Evolutionary conservation across 2,329 filamentous ascomycete species (phyloP).

Genomic region (Alternaria sp.): DNA sequence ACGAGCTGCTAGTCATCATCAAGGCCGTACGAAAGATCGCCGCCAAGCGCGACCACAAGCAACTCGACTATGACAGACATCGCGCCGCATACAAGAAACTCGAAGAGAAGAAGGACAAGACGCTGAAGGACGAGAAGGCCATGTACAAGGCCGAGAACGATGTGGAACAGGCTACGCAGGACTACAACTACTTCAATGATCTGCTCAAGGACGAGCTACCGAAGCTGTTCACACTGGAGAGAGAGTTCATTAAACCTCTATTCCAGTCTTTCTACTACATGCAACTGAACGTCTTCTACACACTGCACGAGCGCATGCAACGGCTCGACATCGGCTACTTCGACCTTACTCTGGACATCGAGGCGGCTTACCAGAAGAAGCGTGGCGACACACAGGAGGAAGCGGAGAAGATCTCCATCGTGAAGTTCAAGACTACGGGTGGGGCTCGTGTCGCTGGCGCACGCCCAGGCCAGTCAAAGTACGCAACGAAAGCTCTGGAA

Average conservation of each 20-base stretch:
- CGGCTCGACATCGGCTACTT: constrained; percentile 97
- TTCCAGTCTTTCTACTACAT: constrained; percentile 99
- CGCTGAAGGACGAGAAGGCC: constrained; percentile 94
- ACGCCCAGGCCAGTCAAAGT: constrained; percentile 43
- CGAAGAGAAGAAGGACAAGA: constrained; percentile 97
- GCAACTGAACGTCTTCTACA: constrained; percentile 99
- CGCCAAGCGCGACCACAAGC: constrained; percentile 93
- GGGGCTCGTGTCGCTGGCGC: constrained; percentile 52
- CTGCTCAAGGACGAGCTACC: constrained; percentile 95
- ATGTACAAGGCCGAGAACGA: constrained; percentile 95
- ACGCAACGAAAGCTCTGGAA: constrained; percentile 49
- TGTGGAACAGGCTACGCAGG: constrained; percentile 87
- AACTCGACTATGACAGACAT: constrained; percentile 93
- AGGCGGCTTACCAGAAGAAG: constrained; percentile 89
- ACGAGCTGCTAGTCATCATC: constrained; percentile 92
- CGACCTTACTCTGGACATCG: constrained; percentile 86
- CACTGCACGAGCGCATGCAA: constrained; percentile 97
- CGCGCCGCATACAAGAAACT: constrained; percentile 85
- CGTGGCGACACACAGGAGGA: constrained; percentile 85
- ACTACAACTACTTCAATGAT: constrained; percentile 98
- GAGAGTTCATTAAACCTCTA: constrained; percentile 92
- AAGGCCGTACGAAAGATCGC: constrained; percentile 91
- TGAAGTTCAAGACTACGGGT: constrained; percentile 89
- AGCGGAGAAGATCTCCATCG: constrained; percentile 82
- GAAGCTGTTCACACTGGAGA: constrained; percentile 85